These are phyloP conservation scores for Chloris gayana DNA, from an alignment of 176 grass and related monocot species.

Conservation along the genomic window DNA sequence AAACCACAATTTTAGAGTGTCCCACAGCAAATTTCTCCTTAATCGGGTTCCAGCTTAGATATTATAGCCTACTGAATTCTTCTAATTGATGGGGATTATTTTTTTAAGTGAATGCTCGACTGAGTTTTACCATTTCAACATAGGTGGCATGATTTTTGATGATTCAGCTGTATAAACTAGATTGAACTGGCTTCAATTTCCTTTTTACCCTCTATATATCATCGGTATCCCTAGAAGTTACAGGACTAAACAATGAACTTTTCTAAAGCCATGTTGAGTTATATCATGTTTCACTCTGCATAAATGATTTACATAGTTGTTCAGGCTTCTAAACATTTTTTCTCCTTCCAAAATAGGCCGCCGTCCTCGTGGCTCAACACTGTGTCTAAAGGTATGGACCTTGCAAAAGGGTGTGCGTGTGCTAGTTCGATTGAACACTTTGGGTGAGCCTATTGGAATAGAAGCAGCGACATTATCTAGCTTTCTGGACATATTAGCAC, in stretches of 20 bases:
- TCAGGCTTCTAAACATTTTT: constrained; percentile 15
- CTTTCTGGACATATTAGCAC: constrained; percentile 49
- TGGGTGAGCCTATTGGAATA: constrained; percentile 50
- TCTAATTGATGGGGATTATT: not conserved
- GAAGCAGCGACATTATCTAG: constrained; percentile 34
- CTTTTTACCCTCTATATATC: constrained; percentile 1
- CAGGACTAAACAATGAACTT: not conserved
- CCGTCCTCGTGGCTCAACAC: constrained; percentile 30
- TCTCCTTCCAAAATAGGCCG: constrained; percentile 28
- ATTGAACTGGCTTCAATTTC: not conserved
- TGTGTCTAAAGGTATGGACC: constrained; percentile 52
- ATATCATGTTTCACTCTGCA: not conserved
- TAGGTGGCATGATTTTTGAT: not conserved
- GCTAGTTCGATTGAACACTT: constrained; percentile 43
- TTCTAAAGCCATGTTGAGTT: not conserved
- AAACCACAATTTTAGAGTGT: too few relatives aligned
- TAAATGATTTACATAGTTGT: not conserved
- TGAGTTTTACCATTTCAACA: not conserved
- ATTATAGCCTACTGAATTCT: constrained; percentile 6
- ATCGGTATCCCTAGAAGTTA: constrained; percentile 9
- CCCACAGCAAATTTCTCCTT: too few relatives aligned
- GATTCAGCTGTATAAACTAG: constrained; percentile 11
- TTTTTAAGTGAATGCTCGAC: not conserved
- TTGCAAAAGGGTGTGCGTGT: constrained; percentile 45
- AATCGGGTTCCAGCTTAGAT: not conserved